These are phyloP conservation scores for Chytriomyces confervae DNA, from an alignment of 192 early-diverging fungal species.

Conservation along the genomic window DNA sequence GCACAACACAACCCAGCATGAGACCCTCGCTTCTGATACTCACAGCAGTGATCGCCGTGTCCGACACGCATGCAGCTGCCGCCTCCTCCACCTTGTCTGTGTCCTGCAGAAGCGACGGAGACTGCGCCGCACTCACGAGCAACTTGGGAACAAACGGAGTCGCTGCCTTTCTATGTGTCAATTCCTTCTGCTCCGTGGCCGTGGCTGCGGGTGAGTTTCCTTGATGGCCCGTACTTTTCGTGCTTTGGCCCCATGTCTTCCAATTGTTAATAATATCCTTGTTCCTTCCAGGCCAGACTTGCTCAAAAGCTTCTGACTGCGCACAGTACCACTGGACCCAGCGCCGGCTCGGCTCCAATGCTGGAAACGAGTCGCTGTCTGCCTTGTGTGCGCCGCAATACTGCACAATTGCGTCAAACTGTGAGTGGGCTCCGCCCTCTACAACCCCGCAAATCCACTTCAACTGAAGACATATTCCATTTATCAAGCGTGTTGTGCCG, in stretches of 20 bases:
- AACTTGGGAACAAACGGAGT: background rate
- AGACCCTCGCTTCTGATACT: too few species aligned
- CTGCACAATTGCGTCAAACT: slow-evolving; percentile 36
- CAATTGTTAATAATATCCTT: background rate
- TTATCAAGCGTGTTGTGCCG: slow-evolving; percentile 28
- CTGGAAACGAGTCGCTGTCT: slow-evolving; percentile 6
- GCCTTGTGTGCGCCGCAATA: slow-evolving; percentile 17
- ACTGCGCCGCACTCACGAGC: background rate
- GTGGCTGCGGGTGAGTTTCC: slow-evolving; percentile 8
- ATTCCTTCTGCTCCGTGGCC: background rate
- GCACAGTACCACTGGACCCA: slow-evolving; percentile 32
- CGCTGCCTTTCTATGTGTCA: background rate
- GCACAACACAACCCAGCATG: too few species aligned
- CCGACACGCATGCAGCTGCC: background rate
- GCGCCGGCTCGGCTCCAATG: slow-evolving; percentile 5
- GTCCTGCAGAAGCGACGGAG: background rate
- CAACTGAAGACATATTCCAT: slow-evolving; percentile 7
- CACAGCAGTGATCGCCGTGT: background rate
- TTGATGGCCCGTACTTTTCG: background rate
- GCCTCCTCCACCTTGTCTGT: background rate
- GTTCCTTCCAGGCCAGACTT: slow-evolving; percentile 17
- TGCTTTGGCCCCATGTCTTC: background rate
- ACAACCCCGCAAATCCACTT: slow-evolving; percentile 31
- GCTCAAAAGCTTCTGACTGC: slow-evolving; percentile 33
- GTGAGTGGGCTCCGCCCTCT: slow-evolving; percentile 30